Percentiles rank a stretch among this genome's conserved stretches.
Evolutionary conservation across 768 basidiomycete genomes (phyloP).

Genomic region (Kwoniella bestiolae): DNA sequence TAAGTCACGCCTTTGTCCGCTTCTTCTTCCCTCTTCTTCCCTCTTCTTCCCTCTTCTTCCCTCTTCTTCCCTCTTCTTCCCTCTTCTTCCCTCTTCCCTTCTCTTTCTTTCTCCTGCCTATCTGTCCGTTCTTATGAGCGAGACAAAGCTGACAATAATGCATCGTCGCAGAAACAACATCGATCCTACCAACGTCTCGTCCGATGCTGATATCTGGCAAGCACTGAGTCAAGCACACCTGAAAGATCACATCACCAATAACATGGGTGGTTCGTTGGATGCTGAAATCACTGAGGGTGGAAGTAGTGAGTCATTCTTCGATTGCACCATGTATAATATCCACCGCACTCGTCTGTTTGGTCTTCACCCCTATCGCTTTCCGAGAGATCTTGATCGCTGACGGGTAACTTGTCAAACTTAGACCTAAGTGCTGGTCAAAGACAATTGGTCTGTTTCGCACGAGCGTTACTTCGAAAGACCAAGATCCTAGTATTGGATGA

Average conservation of each 20-base stretch:
- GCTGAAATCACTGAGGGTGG: slow-evolving; percentile 52
- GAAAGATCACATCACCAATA: slow-evolving; percentile 56
- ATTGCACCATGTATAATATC: slow-evolving; percentile 64
- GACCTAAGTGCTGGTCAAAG: slow-evolving; percentile 84
- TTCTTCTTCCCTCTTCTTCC: slow-evolving; percentile 11
- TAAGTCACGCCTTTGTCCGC: slow-evolving; percentile 7
- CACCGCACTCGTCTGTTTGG: slow-evolving; percentile 58
- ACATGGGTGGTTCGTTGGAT: slow-evolving; percentile 53
- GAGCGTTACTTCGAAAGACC: slow-evolving; percentile 79
- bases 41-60: slow-evolving; percentile 59
- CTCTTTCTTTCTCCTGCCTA: slow-evolving; percentile 59
- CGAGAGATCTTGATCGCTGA: background rate
- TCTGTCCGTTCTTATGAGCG: no score
- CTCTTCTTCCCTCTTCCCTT: background rate
- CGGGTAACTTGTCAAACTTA: slow-evolving; percentile 29
- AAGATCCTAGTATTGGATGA: slow-evolving; percentile 93
- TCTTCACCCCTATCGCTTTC: no score
- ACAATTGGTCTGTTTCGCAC: slow-evolving; percentile 85
- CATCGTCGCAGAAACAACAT: slow-evolving; percentile 85
- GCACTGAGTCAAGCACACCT: slow-evolving; percentile 71
- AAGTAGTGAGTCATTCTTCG: slow-evolving; percentile 30
- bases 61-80: no score
- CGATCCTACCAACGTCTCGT: slow-evolving; percentile 76
- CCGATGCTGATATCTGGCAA: slow-evolving; percentile 83
- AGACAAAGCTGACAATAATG: background rate